A percentile compares a stretch with the other conserved stretches of the same genome.
Evolutionary conservation across 2,329 filamentous ascomycete species (phyloP).

Genomic region (Neopestalotiopsis sp.): DNA sequence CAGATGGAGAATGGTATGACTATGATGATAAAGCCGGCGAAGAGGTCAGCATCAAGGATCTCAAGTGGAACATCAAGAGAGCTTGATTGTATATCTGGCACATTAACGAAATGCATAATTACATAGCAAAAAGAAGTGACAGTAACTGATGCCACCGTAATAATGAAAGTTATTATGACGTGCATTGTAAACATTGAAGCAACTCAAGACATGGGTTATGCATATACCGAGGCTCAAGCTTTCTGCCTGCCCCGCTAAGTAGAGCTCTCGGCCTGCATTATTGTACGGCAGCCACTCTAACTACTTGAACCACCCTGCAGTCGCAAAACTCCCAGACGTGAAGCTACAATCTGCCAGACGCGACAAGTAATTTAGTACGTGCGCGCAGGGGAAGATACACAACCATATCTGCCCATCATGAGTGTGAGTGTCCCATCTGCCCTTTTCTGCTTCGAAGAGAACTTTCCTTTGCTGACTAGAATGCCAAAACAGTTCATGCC

Average conservation of each 20-base stretch:
- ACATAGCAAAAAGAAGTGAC: not conserved
- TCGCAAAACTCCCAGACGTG: constrained; percentile 14
- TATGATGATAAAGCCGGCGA: constrained; percentile 94
- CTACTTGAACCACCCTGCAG: not conserved
- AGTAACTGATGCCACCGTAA: not conserved
- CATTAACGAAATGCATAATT: no score
- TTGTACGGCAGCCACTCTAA: no score
- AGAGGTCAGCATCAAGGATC: constrained; percentile 89
- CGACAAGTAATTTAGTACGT: constrained; percentile 3
- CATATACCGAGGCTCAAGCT: constrained; percentile 6
- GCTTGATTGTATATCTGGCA: not conserved
- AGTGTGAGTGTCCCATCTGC: constrained; percentile 34
- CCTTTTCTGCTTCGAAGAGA: not conserved
- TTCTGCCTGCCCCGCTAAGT: constrained; percentile 14
- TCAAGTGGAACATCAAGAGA: constrained; percentile 77
- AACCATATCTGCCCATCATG: constrained; percentile 34
- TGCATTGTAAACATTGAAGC: no score
- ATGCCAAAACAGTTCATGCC: constrained; percentile 72
- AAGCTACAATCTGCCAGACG: constrained; percentile 10
- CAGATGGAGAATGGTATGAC: constrained; percentile 95
- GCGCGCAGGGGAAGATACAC: not conserved
- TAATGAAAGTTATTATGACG: no score
- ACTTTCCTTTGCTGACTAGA: constrained; percentile 1
- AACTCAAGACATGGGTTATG: not conserved
- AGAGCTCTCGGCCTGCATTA: not conserved